Percentiles rank a stretch among this genome's conserved stretches.
Conservation (phyloP, 2,329 filamentous ascomycete species). For the Zalaria sp. region DNA sequence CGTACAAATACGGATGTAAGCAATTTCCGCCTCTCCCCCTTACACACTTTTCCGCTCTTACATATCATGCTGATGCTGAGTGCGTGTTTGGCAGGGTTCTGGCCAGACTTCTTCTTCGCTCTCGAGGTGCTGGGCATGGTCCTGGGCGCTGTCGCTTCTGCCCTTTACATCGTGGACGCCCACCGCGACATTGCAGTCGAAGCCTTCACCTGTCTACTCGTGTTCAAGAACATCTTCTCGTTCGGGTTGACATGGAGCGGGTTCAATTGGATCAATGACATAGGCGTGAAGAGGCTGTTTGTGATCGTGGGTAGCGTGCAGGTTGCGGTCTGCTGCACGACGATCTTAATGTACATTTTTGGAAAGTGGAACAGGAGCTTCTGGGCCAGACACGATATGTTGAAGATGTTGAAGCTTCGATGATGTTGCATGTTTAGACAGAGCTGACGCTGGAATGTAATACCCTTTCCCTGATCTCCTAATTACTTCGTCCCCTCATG, state of each 20-base stretch:
- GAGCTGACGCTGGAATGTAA: no score
- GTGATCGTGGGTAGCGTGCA: conserved; percentile 62
- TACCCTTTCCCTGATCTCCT: no score
- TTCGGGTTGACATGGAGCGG: conserved; percentile 75
- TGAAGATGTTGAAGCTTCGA: conserved; percentile 34
- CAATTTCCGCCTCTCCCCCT: neutral
- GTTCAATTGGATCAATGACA: conserved; percentile 62
- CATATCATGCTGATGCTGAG: no score
- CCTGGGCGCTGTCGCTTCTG: conserved; percentile 71
- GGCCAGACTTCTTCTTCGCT: conserved; percentile 70
- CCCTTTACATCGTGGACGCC: conserved; percentile 83
- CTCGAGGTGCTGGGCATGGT: conserved; percentile 84
- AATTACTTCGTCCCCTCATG: no score
- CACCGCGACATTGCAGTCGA: conserved; percentile 79
- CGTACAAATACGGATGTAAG: conserved; percentile 46
- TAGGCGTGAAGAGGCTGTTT: conserved; percentile 52
- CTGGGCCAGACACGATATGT: conserved; percentile 60
- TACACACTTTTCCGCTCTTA: neutral
- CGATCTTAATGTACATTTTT: conserved; percentile 61
- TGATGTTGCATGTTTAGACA: conserved; percentile 3
- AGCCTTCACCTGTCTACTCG: conserved; percentile 74
- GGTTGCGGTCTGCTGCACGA: conserved; percentile 59
- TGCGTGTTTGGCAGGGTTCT: conserved; percentile 21
- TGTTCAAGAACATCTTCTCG: conserved; percentile 92
- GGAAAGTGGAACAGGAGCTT: conserved; percentile 66